Evolutionary conservation across 148 eudicot species (phyloP).

Genomic region (Suaeda aralocaspica): DNA sequence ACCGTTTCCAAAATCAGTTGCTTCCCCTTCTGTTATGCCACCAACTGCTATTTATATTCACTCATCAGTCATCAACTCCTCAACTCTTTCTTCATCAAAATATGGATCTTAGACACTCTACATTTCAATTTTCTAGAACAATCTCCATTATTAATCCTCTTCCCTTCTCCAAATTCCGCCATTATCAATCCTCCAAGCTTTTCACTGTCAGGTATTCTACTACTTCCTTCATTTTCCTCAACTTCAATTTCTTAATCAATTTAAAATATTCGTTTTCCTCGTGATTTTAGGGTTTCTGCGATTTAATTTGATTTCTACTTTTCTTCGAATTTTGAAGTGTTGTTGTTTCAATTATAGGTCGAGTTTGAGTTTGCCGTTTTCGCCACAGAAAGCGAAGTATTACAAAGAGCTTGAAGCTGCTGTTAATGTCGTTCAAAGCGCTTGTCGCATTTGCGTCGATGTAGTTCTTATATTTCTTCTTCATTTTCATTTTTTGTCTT

Average conservation of each 20-base stretch:
- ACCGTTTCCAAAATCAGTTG: slow-evolving; percentile 7
- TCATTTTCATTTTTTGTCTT: too few species aligned
- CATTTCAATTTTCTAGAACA: slow-evolving; percentile 25
- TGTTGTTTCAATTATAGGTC: not conserved
- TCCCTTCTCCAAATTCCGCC: slow-evolving; percentile 26
- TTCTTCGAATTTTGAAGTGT: too few species aligned
- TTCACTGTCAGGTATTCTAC: slow-evolving; percentile 38
- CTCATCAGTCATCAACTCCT: slow-evolving; percentile 6
- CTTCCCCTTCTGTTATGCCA: too few species aligned
- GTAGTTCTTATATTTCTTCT: slow-evolving; percentile 33
- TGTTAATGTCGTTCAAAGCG: slow-evolving; percentile 66
- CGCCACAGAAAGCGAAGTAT: slow-evolving; percentile 59
- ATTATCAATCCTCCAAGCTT: slow-evolving; percentile 28
- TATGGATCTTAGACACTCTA: slow-evolving; percentile 50
- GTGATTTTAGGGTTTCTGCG: too few species aligned
- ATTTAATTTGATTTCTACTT: not conserved
- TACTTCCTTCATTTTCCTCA: not conserved
- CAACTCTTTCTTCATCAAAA: slow-evolving; percentile 17
- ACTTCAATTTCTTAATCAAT: not conserved
- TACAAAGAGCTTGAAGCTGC: slow-evolving; percentile 73
- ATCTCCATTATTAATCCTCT: slow-evolving; percentile 21
- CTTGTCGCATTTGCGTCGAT: slow-evolving; percentile 83
- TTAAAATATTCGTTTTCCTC: not conserved
- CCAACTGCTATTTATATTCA: not conserved
- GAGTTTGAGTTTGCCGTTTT: slow-evolving; percentile 64